Conservation (phyloP, 176 grass and related monocot genomes). For the Raddia distichophylla region DNA sequence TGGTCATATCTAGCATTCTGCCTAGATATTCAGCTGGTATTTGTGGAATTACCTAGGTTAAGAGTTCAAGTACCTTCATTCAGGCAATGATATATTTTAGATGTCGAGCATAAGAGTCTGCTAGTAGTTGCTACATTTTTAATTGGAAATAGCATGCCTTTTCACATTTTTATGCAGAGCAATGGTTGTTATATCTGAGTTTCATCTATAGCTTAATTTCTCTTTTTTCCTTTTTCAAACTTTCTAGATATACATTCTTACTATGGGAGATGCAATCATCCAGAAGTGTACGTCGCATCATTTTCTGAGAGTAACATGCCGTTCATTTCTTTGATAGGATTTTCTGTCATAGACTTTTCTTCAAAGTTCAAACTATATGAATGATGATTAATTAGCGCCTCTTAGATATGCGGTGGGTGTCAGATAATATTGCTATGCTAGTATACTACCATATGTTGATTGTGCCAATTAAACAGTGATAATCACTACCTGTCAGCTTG, state of each 20-base stretch:
- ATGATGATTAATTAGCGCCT: background rate
- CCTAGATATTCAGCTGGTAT: background rate
- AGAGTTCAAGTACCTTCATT: background rate
- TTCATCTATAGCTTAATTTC: background rate
- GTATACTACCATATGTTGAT: background rate
- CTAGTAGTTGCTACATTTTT: background rate
- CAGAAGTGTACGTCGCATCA: background rate
- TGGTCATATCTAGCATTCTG: background rate
- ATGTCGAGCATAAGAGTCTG: constrained; percentile 20
- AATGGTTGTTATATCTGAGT: background rate
- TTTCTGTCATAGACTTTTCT: background rate
- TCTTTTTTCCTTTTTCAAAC: background rate
- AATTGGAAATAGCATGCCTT: constrained; percentile 4
- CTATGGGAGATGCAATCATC: background rate
- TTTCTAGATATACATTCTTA: background rate
- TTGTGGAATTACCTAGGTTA: constrained; percentile 1
- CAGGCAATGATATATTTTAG: background rate
- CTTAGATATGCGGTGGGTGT: background rate
- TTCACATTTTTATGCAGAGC: constrained; percentile 3
- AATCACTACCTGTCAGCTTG: constrained; percentile 8
- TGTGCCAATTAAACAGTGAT: constrained; percentile 2
- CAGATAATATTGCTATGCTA: background rate
- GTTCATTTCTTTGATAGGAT: constrained; percentile 12
- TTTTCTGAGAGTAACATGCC: background rate
- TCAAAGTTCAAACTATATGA: background rate